Percentiles rank a stretch among this genome's conserved stretches.
phyloP scores from a whole-genome alignment of 2,329 filamentous ascomycete species.

The Microcyclosporella mali region DNA sequence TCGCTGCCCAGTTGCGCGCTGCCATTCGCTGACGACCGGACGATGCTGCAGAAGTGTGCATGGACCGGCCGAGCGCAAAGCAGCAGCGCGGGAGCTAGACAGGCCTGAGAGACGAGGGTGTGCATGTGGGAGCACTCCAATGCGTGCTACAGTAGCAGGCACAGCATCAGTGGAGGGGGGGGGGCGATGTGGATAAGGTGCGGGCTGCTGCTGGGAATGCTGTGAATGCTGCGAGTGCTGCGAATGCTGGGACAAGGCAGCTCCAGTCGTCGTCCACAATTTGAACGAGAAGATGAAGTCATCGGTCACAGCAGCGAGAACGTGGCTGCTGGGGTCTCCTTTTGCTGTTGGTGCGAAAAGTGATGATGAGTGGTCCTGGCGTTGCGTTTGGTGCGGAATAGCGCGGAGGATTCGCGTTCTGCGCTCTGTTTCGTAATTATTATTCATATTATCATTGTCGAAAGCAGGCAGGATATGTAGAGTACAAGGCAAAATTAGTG shows the following conservation, averaged over 20 bases:
- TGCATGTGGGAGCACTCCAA: neutral
- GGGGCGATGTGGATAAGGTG: too few relatives aligned
- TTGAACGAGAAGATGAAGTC: neutral
- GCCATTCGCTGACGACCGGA: neutral
- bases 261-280: neutral
- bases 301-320: neutral
- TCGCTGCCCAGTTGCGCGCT: neutral
- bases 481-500: too few relatives aligned
- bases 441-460: too few relatives aligned
- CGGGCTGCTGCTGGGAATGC: neutral
- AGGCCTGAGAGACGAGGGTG: neutral
- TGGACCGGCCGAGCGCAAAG: neutral
- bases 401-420: too few relatives aligned
- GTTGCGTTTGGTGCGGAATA: too few relatives aligned
- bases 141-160: neutral
- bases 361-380: too few relatives aligned
- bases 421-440: too few relatives aligned
- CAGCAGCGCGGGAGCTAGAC: neutral
- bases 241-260: neutral
- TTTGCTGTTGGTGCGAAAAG: too few relatives aligned
- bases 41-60: neutral
- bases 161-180: neutral
- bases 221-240: neutral
- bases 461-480: too few relatives aligned
- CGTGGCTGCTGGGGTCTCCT: constrained; percentile 3